Base-by-base conservation (phyloP, 2,329 filamentous ascomycete species). In the Aspergillus brunneoviolaceus region DNA sequence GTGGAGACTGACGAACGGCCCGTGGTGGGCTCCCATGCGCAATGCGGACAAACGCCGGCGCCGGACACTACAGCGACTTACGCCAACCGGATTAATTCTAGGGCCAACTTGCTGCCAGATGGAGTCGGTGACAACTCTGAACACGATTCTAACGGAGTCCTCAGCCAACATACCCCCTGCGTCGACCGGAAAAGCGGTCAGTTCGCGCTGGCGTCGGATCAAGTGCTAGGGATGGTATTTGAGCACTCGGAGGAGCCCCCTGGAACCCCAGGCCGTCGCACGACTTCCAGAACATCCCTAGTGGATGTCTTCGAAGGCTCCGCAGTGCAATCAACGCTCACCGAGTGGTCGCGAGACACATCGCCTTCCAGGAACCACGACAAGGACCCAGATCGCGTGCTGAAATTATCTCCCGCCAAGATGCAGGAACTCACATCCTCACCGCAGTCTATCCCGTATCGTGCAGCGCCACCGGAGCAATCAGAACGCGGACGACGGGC, bases 401-500 rank as follows among this genome's bases (percentile, higher is more conserved):
- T 83, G 60, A 86, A 84, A 65, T 72, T 86, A 31, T 85, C 84
- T 3, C 79, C 81, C 2, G 78, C 78, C 47, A 79, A 85, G 69
- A 81, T 86, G 2, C 78, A 83, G 48, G 82, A 84, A 49, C 77
- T 86, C 48, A 84, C 82, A 5, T 72, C 79, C 16, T 83, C 83
- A 12, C 81, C 83, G 9, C 77, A 82, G 16, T 85, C 82, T 48
- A 76, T 85, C n/a, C 81, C 83, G 3, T 69, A 83, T 42, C 79
- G 80, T 29, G 70, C 78, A 14, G 76, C 77, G 9, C 64, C 62
- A 14, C 51, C 63, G 25, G 68, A 72, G 14, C 39, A 45, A 45
- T 35, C 50, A 16, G 69, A 68, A 10, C 55, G 60, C 11, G 64
- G 64, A 29, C 66, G 64, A 58, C 66, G 69, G 50, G 63, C 62